Evolutionary conservation across 306 rosid species (phyloP), one percentile per base, ranked within the genome.

Genomic region (Albizia julibrissin): DNA sequence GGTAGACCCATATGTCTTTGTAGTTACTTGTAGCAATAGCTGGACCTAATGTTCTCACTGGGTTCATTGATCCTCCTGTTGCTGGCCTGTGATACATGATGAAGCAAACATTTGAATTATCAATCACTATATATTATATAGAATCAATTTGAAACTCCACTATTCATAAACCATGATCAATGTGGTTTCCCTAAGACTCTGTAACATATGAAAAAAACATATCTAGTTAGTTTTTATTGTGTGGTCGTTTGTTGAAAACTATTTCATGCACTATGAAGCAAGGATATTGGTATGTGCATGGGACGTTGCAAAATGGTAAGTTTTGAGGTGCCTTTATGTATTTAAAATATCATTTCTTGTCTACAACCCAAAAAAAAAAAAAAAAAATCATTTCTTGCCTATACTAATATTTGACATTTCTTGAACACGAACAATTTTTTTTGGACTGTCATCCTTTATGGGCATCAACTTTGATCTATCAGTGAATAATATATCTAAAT

Each of bases 61-160:
- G 97, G 86, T 94, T 94, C 98, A 91, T 94, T 67, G 97, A 94
- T 27, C 78, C 97, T 76, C 97, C 97, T n/a, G 94, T 81, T 76
- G 81, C 81, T 82, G 89, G 89, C 85, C 97, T 94, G 82, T 79
- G 80, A n/a, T 34, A 73, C 52, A 69, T 44, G 22, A 6, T 34
- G 79, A n/a, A 44, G 74, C 43, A 73, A n/a, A 61, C 22, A 6
- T 29, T 62, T 61, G 40, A 42, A 58, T 54, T 22, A 50, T 4
- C 9, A 52, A 54, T 12, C 9, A 15, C 12, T 29, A 31, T 18
- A 27, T 27, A 22, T 34, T 31, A 4, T 22, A 58, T 58, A 21
- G 65, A 22, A 21, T 56, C 64, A 56, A 22, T 58, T n/a, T n/a
- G 15, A 10, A 58, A 58, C 29, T n/a, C 29, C 31, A 9, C 29